These are phyloP conservation scores for Boletus tomentosulus DNA, from an alignment of 768 basidiomycete genomes.

Conservation along the genomic window DNA sequence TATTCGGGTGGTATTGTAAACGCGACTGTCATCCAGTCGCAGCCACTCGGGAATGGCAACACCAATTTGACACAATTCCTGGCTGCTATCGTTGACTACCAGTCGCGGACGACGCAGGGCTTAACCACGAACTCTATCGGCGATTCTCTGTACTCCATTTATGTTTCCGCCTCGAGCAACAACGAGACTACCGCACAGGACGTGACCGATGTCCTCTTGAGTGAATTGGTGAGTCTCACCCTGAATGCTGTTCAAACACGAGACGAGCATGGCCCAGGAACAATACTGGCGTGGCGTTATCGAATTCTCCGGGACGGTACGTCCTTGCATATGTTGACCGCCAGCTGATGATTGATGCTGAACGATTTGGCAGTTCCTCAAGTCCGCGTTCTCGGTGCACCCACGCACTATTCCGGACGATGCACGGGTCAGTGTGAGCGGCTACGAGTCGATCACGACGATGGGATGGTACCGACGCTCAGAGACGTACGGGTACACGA, in stretches of 20 bases:
- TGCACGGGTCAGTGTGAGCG: background rate
- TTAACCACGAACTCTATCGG: slow-evolving; percentile 15
- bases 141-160: slow-evolving; percentile 15
- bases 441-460: background rate
- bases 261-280: background rate
- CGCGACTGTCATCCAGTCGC: background rate
- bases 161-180: background rate
- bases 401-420: background rate
- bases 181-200: background rate
- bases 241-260: background rate
- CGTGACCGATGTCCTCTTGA: background rate
- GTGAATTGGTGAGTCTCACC: background rate
- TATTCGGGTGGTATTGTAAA: background rate
- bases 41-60: background rate
- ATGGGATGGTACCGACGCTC: slow-evolving; percentile 3
- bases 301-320: background rate
- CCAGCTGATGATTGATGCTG: background rate
- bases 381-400: background rate
- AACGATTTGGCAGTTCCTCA: background rate
- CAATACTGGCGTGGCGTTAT: slow-evolving; percentile 4
- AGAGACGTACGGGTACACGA: background rate
- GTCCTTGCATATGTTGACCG: background rate
- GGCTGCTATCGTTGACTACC: slow-evolving; percentile 2
- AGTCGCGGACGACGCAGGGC: slow-evolving; percentile 13
- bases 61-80: background rate